Percentiles rank a stretch among this genome's conserved stretches.
phyloP scores from a whole-genome alignment of 768 basidiomycete genomes.

The Lactarius quietus region DNA sequence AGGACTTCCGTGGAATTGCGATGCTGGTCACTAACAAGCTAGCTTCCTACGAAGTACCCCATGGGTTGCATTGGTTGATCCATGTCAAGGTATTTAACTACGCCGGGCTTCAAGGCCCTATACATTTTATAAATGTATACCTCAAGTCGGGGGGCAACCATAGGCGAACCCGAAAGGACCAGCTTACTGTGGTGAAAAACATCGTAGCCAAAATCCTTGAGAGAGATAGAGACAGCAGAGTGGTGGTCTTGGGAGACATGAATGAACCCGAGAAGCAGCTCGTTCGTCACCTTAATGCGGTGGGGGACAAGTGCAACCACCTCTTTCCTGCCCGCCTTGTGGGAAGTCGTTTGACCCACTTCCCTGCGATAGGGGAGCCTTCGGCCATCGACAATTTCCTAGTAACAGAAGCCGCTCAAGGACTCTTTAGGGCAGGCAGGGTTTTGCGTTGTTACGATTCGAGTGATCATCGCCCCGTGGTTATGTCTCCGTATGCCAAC shows the following conservation, averaged over 20 bases:
- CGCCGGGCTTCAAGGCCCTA: neutral
- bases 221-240: neutral
- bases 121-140: neutral
- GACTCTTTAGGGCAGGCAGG: neutral
- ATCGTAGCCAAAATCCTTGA: neutral
- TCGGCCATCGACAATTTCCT: neutral
- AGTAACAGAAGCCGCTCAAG: neutral
- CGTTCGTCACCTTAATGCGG: neutral
- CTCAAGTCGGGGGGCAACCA: neutral
- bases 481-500: neutral
- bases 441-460: neutral
- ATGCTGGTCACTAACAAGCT: neutral
- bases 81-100: slow-evolving; percentile 4
- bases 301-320: too few species aligned
- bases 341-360: neutral
- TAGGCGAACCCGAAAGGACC: neutral
- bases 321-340: neutral
- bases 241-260: neutral
- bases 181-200: neutral
- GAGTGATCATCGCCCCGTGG: neutral
- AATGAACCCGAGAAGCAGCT: neutral
- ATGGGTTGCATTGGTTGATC: neutral
- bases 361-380: neutral
- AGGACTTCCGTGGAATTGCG: neutral
- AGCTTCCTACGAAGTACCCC: neutral